A percentile compares a stretch with the other conserved stretches of the same genome.
phyloP scores from a whole-genome alignment of 106 monocot species.

The Triglochin maritima region DNA sequence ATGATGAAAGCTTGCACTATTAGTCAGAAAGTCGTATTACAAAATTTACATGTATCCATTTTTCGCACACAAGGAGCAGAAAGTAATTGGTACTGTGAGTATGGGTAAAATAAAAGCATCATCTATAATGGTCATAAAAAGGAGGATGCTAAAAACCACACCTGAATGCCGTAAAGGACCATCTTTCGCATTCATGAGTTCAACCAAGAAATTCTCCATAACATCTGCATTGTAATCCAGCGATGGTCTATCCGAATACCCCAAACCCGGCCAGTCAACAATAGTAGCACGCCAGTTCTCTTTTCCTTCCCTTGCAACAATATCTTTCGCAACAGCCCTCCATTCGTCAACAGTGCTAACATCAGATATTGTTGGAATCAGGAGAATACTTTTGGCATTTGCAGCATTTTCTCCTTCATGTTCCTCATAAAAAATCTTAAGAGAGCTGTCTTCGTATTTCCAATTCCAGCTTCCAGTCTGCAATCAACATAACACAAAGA shows the following conservation, averaged over 20 bases:
- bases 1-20: no score
- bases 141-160: conserved; percentile 3
- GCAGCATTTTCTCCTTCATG: conserved; percentile 27
- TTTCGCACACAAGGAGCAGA: no score
- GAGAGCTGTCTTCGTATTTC: conserved; percentile 45
- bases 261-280: conserved; percentile 97
- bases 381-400: conserved; percentile 52
- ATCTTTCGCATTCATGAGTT: conserved; percentile 49
- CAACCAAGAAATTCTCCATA: conserved; percentile 79
- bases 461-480: conserved; percentile 80
- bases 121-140: no score
- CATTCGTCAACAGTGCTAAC: conserved; percentile 97
- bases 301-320: conserved; percentile 46
- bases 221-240: conserved; percentile 86
- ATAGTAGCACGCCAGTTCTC: conserved; percentile 57
- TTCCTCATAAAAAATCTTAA: conserved; percentile 77
- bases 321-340: conserved; percentile 75
- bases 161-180: conserved; percentile 59
- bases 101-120: no score
- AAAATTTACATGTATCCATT: no score
- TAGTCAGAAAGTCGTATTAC: no score
- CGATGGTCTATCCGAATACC: conserved; percentile 79
- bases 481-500: conserved; percentile 5
- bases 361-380: conserved; percentile 96
- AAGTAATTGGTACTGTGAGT: no score